Evolutionary conservation across 257 asterid genomes (phyloP), one percentile per base, ranked within the genome.

Genomic region (Nicotiana knightiana): DNA sequence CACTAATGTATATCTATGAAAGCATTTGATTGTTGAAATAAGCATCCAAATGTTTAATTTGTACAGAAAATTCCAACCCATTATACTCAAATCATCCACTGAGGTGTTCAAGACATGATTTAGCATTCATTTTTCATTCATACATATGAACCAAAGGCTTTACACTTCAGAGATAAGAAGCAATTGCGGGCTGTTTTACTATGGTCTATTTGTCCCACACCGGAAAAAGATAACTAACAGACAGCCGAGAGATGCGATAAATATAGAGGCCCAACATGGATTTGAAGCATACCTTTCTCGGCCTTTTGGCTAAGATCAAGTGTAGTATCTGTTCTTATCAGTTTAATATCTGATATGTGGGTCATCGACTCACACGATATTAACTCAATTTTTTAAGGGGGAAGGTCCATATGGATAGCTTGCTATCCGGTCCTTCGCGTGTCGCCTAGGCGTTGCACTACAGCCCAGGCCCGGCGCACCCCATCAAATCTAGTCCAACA

Each of bases 291-390:
- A 87, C 87, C 89, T 84, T 87, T 84, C 86, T 84, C 86, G 86
- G 89, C 88, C 89, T 87, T 87, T 87, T 82, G 87, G 87, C 89
- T 87, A 82, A 80, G 86, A 86, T 84, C 86, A 84, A 86, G 87
- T 86, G 87, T 84, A 86, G 87, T 86, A 84, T 86, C 83, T 87
- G 84, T 86, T 86, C 86, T 86, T 86, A 84, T 86, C 79, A 86
- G 83, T 86, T 84, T 86, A 86, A 84, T 86, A 86, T 86, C 51
- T 87, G 85, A 87, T 84, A 86, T 53, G 81, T 6, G 65, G 48
- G 54, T 9, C 53, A 62, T 55, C 2, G 70, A 61, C 12, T 5
- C 68, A 68, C 61, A 16, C 9, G 59, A 54, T 81, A 67, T 81
- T 81, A 67, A 81, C 24, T 66, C 3, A 62, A 66, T 81, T 81